A percentile compares a stretch with the other conserved stretches of the same genome.
These are phyloP conservation scores for Lachnellula willkommii DNA, from an alignment of 2,329 filamentous ascomycete species.

Conservation along the genomic window DNA sequence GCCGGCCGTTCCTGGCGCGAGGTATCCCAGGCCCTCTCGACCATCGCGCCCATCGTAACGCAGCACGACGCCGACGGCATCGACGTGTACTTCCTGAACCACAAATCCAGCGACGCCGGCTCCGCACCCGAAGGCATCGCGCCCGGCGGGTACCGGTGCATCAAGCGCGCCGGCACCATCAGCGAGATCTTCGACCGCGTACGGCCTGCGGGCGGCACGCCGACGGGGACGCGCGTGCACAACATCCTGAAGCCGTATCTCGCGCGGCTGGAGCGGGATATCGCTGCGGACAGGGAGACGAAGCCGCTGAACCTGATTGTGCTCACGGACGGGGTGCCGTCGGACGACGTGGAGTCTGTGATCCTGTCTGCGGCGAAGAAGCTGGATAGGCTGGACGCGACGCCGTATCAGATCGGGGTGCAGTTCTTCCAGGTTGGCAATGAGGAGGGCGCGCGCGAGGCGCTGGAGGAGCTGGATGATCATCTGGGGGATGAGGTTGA, in stretches of 20 bases:
- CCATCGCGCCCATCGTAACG: conserved; percentile 79
- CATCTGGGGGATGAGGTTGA: conserved; percentile 51
- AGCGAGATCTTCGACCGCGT: conserved; percentile 65
- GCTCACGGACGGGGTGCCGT: conserved; percentile 81
- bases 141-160: conserved; percentile 56
- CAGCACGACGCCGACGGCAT: conserved; percentile 76
- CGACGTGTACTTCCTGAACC: conserved; percentile 88
- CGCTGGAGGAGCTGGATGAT: conserved; percentile 72
- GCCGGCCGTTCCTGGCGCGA: conserved; percentile 69
- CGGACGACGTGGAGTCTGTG: conserved; percentile 69
- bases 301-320: conserved; percentile 89
- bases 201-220: conserved; percentile 61
- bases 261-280: conserved; percentile 42
- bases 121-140: conserved; percentile 33
- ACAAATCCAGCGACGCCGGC: conserved; percentile 40
- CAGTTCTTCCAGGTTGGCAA: conserved; percentile 95
- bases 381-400: conserved; percentile 64
- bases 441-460: conserved; percentile 58
- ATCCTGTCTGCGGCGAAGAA: conserved; percentile 63
- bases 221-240: conserved; percentile 66
- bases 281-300: conserved; percentile 37
- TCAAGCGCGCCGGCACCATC: conserved; percentile 55
- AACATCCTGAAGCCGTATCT: conserved; percentile 72
- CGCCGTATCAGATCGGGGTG: conserved; percentile 78
- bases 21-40: conserved; percentile 60